Evolutionary conservation across 75 land plant genomes (phyloP).

Genomic region (Selaginella moellendorffii): DNA sequence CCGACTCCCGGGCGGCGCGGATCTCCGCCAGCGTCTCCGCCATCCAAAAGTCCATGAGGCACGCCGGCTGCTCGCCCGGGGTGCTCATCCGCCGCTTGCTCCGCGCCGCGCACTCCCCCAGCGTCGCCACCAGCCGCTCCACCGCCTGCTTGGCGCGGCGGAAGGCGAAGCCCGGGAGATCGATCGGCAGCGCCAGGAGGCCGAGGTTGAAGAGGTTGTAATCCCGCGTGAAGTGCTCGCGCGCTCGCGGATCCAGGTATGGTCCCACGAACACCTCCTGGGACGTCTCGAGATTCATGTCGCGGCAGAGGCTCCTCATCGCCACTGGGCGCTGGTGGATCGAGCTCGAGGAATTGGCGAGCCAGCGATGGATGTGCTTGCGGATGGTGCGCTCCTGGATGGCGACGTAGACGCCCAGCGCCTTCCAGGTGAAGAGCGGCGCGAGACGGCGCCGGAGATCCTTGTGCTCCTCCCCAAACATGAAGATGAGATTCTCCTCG

Average conservation of each 20-base stretch:
- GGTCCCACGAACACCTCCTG: constrained; percentile 81
- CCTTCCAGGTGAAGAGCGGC: constrained; percentile 70
- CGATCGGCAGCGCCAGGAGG: constrained; percentile 58
- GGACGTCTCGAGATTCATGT: constrained; percentile 85
- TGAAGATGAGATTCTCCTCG: constrained; percentile 75
- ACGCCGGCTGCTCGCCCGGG: constrained; percentile 42
- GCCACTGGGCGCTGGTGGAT: constrained; percentile 20
- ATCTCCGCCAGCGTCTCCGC: constrained; percentile 38
- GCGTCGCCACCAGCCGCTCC: constrained; percentile 37
- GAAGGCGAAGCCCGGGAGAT: constrained; percentile 80
- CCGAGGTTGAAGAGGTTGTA: constrained; percentile 80
- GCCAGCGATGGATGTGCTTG: constrained; percentile 47
- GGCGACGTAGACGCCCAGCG: constrained; percentile 50
- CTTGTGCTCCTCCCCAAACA: constrained; percentile 73
- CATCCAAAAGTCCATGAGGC: constrained; percentile 90
- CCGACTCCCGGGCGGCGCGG: not conserved
- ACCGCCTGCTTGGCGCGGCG: constrained; percentile 57
- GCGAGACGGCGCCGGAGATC: constrained; percentile 75
- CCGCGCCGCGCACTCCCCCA: constrained; percentile 38
- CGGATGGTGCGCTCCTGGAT: constrained; percentile 54
- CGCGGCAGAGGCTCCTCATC: constrained; percentile 45
- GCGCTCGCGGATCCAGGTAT: constrained; percentile 29
- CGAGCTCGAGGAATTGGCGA: not conserved
- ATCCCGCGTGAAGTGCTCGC: constrained; percentile 40
- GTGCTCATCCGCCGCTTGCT: constrained; percentile 37